Base-by-base conservation (phyloP, 2,329 filamentous ascomycete species). In the Annulohypoxylon truncatum region DNA sequence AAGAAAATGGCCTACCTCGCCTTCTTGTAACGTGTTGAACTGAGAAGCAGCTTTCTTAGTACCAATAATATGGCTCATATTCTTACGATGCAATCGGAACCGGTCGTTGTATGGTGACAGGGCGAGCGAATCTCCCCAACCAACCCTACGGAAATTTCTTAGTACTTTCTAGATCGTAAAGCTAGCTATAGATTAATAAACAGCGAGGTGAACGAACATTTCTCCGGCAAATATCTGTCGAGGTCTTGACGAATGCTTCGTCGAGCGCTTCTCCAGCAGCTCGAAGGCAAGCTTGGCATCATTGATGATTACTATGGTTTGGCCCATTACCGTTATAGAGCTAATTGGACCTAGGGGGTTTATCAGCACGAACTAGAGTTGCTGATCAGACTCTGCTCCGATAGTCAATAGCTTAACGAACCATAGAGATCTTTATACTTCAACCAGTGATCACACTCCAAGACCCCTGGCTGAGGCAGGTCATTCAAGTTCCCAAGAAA, bases 401-500 rank as follows among this genome's bases (percentile, higher is more conserved):
- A 1, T 10, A 33, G 8, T 18, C 12, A 28, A 8, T 6, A 10
- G 18, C 8, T 20, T 9, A 8, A 63, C 52, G 2, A 53, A 4
- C 80, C 80, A 42, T 82, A 81, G 0, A 73, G 54, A 2, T 81
- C 75, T 62, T 81, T 82, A 69, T 80, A 77, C 65, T 79, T 77
- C 15, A 79, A 55, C 81, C 81, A 83, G 46, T 82, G 81, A 47
- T 78, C 67, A 64, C 75, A 78, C 59, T 82, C 80, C 2, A 73
- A 73, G 1, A 66, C 71, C 1, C 77, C 79, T 0, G 67, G 61
- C 0, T 78, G 74, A 0, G 85, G 84, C 12, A 87, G 72, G 65
- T 87, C 84, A 0, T 72, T 70, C 15, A 86, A 66, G 68, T 87
- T 87, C 1, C 85, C 85, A 6, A 87, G 44, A 0, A 87, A 22